Percentiles rank a stretch among this genome's conserved stretches.
These are phyloP conservation scores for Asterophora lycoperdoides DNA, from an alignment of 768 basidiomycete species.

Conservation along the genomic window DNA sequence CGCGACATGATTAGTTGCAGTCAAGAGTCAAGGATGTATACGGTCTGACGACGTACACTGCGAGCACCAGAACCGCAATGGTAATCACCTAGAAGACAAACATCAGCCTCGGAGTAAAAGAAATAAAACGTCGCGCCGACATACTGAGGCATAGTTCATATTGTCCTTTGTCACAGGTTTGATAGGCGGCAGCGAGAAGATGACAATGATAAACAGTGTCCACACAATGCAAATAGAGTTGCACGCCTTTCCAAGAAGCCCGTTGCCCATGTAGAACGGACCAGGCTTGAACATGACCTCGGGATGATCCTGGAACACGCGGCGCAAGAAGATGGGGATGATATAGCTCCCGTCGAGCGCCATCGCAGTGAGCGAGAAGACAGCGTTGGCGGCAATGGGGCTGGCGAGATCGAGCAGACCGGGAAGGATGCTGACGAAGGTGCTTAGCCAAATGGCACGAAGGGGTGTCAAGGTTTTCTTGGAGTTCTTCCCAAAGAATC, in stretches of 20 bases:
- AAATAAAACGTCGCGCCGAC: slow-evolving; percentile 16
- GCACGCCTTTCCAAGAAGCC: slow-evolving; percentile 53
- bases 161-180: slow-evolving; percentile 64
- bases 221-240: slow-evolving; percentile 66
- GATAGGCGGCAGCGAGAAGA: slow-evolving; percentile 70
- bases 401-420: slow-evolving; percentile 75
- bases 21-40: background rate
- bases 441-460: slow-evolving; percentile 71
- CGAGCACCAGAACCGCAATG: slow-evolving; percentile 47
- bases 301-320: slow-evolving; percentile 65
- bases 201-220: slow-evolving; percentile 64
- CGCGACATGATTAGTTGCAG: slow-evolving; percentile 1
- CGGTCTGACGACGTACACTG: slow-evolving; percentile 39
- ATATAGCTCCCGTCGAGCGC: slow-evolving; percentile 77
- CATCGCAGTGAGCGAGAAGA: slow-evolving; percentile 80
- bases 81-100: slow-evolving; percentile 42
- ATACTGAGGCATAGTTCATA: slow-evolving; percentile 80
- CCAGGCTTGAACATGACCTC: slow-evolving; percentile 84
- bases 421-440: slow-evolving; percentile 61
- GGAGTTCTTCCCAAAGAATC: slow-evolving; percentile 70
- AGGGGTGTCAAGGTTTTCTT: slow-evolving; percentile 66
- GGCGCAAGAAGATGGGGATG: slow-evolving; percentile 75
- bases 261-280: slow-evolving; percentile 81
- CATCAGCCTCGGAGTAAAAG: background rate
- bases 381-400: slow-evolving; percentile 70